Evolutionary conservation across 148 eudicot species (phyloP), one percentile per base, ranked within the genome.

Genomic region (Cornus florida): DNA sequence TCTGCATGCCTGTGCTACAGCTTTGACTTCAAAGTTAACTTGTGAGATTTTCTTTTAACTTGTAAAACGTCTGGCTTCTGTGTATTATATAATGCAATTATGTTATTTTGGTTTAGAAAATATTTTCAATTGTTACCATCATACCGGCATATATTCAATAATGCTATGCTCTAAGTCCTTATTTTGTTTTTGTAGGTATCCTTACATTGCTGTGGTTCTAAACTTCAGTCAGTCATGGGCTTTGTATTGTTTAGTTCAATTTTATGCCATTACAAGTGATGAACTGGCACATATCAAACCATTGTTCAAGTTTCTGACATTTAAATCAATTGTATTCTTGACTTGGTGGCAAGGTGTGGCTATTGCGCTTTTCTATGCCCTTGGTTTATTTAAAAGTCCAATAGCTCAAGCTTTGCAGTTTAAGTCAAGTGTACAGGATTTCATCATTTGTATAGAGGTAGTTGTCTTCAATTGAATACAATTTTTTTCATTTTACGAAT

Each of bases 311-410:
- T 97, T 96, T 86, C 79, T 94, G 85, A 97, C 99, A 67, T 97
- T 97, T 79, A 97, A 97, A 85, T 92, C 99, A 41, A 97, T 97
- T 86, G 99, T 97, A 68, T 97, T 97, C 81, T 86, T 97, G 85
- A 94, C 99, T 22, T 97, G 99, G 99, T 97, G 99, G 99, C 98
- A 97, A 94, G 99, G 99, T 82, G 87, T 97, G 79, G 90, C 90
- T 67, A 97, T 97, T 71, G 95, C 99, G 20, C 86, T 97, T 77
- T 86, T 97, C 31, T 91, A 87, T 81, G 89, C 86, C 70, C 75
- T 97, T 73, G 98, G 98, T 31, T 87, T 97, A 75, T 86, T 97
- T 74, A 90, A 91, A 84, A 97, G 99, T 82, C 92, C 93, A 74
- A 86, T 97, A 87, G 99, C 97, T 88, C 94, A 92, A 82, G 88